Conservation (phyloP, 805 yeast species). For the Nakazawaea ernobii region DNA sequence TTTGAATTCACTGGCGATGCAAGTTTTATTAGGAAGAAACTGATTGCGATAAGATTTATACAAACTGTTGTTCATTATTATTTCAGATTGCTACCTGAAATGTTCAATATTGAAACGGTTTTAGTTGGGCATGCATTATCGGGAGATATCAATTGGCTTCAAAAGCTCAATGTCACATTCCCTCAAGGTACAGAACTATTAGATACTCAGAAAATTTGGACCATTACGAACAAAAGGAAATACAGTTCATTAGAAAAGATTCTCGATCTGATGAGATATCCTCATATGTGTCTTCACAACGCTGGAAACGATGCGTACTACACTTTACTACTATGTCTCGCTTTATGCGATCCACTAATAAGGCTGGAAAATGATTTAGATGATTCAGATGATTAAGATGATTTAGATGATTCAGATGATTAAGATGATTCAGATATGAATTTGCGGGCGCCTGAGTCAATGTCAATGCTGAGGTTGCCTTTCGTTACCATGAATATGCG, state of each 20-base stretch:
- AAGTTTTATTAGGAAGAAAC: conserved; percentile 34
- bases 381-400: too few relatives aligned
- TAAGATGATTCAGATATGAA: too few relatives aligned
- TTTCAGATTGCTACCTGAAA: conserved; percentile 23
- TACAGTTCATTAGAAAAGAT: conserved; percentile 41
- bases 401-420: too few relatives aligned
- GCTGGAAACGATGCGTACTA: conserved; percentile 70
- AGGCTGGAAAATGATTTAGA: too few relatives aligned
- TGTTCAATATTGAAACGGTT: conserved; percentile 23
- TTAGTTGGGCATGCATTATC: conserved; percentile 56
- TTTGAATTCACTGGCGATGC: conserved; percentile 45
- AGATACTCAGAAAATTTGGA: conserved; percentile 47
- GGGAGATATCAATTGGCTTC: conserved; percentile 53
- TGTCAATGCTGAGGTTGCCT: too few relatives aligned
- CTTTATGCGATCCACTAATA: conserved; percentile 50
- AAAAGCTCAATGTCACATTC: conserved; percentile 38
- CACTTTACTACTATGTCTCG: conserved; percentile 47
- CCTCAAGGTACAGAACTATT: conserved; percentile 26
- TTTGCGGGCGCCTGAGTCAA: too few relatives aligned
- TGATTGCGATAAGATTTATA: conserved; percentile 31
- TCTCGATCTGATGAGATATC: conserved; percentile 41
- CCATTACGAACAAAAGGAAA: conserved; percentile 30
- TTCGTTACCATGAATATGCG: too few relatives aligned
- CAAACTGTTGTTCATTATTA: conserved; percentile 40
- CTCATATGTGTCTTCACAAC: conserved; percentile 58